Evolutionary conservation across 2,329 filamentous ascomycete species (phyloP), one percentile per base, ranked within the genome.

Genomic region (Phialophora verrucosa): DNA sequence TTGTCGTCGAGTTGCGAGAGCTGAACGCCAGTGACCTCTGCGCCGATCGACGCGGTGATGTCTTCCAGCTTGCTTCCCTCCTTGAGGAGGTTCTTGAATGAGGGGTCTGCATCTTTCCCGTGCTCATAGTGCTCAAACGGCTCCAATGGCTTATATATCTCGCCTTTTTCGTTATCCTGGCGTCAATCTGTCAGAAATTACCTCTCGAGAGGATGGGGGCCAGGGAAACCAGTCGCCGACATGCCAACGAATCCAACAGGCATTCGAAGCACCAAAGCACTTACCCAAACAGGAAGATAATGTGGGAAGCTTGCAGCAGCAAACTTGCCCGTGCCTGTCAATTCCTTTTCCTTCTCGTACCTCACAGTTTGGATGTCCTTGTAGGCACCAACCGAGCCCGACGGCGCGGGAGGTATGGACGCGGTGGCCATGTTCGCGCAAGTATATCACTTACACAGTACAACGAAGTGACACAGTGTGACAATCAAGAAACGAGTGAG

Each of bases 111-210:
- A 72, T 92, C 88, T 73, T 89, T 88, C 72, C 91, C 91, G 73
- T 90, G 90, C 63, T 94, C 91, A 69, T 87, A 85, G 75, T 92
- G 90, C 74, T 90, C 83, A 72, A 92, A 93, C 0, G 84, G 86
- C 68, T 88, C 80, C 7, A 91, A 83, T 6, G 90, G 88, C 63
- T 86, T 83, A 73, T 88, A 91, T 69, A 79, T 84, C 65, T 51
- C 25, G 49, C 49, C 49, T 10, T 51, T 51, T 51, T 51, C 49
- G 14, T 51, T 51, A 20, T 51, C 49, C 49, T 51, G 49, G 3
- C 25, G 20, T 12, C 49, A 11, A 50, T 27, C 5, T 23, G 49
- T 51, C 49, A 42, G 32, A 58, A 62, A 54, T 27, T 27, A 64
- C 49, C 27, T n/a, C 14, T 50, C 29, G 12, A 44, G 8, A 32